These are phyloP conservation scores for Keithomyces neogunnii DNA, from an alignment of 2,329 filamentous ascomycete genomes.

Conservation along the genomic window DNA sequence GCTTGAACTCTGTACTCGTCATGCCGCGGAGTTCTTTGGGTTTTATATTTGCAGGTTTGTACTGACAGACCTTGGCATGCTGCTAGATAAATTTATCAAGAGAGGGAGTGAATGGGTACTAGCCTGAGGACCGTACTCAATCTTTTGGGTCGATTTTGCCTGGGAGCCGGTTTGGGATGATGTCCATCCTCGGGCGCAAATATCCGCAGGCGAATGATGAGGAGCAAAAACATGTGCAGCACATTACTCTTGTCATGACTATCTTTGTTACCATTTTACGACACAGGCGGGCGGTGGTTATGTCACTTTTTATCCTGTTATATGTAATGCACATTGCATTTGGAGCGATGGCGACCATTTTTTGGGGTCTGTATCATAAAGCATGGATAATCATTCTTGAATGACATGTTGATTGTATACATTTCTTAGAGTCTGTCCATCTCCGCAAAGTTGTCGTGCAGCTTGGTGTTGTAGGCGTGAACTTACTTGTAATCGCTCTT, in stretches of 20 bases:
- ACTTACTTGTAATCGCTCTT: too few relatives aligned
- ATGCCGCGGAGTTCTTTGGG: conserved; percentile 94
- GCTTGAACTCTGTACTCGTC: conserved; percentile 83
- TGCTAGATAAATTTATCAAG: conserved; percentile 97
- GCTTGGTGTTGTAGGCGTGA: too few relatives aligned
- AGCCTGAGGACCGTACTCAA: conserved; percentile 1
- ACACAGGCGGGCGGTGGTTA: background rate
- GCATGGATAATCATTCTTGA: background rate
- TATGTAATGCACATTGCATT: background rate
- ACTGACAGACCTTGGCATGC: conserved; percentile 70
- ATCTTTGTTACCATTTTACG: background rate
- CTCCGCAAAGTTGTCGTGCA: too few relatives aligned
- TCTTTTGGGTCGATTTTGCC: background rate
- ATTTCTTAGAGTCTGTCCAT: too few relatives aligned
- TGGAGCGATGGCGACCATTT: conserved; percentile 1
- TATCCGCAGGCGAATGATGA: background rate
- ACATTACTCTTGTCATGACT: background rate
- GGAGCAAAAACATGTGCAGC: too few relatives aligned
- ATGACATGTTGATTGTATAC: background rate
- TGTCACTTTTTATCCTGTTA: background rate
- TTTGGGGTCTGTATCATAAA: background rate
- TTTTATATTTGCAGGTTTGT: conserved; percentile 96
- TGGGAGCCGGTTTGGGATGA: background rate
- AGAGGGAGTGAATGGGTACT: conserved; percentile 88
- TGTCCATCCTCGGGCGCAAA: background rate